A percentile compares a stretch with the other conserved stretches of the same genome.
phyloP scores from a whole-genome alignment of 2,329 filamentous ascomycete genomes.

The Phaeosphaeriaceae sp. region DNA sequence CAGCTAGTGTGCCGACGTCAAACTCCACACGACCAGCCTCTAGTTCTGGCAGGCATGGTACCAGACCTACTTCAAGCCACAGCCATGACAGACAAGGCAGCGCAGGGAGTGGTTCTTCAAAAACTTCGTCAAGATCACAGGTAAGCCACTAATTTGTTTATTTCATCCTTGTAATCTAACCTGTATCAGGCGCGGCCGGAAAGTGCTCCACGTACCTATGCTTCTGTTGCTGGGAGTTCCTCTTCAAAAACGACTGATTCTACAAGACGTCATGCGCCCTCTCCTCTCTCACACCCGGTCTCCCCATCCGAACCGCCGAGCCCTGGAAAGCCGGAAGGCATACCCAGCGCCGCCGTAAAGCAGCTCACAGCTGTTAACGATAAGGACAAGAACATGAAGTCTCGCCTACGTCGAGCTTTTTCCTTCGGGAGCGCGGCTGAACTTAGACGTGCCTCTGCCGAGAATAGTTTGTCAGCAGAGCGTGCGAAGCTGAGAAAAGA shows the following conservation, averaged over 20 bases:
- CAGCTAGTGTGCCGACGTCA: slow-evolving; percentile 16
- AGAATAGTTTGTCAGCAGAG: slow-evolving; percentile 61
- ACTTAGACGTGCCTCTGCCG: slow-evolving; percentile 74
- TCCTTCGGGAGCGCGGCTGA: slow-evolving; percentile 97
- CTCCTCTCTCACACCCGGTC: slow-evolving; percentile 55
- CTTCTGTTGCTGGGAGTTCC: slow-evolving; percentile 20
- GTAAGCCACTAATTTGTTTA: slow-evolving; percentile 27
- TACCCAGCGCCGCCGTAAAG: slow-evolving; percentile 74
- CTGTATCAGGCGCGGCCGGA: slow-evolving; percentile 32
- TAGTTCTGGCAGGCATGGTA: slow-evolving; percentile 37
- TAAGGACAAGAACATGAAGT: slow-evolving; percentile 85
- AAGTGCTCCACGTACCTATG: slow-evolving; percentile 21
- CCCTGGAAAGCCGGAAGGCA: slow-evolving; percentile 19
- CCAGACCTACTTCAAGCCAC: slow-evolving; percentile 41
- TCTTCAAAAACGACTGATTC: slow-evolving; percentile 46
- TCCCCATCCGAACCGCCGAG: slow-evolving; percentile 42
- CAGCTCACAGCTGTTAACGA: slow-evolving; percentile 88
- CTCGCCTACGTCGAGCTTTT: slow-evolving; percentile 85
- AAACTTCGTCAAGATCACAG: slow-evolving; percentile 40
- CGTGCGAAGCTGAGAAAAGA: slow-evolving; percentile 62
- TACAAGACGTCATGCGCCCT: slow-evolving; percentile 53
- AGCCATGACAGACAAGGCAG: slow-evolving; percentile 48
- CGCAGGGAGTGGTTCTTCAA: slow-evolving; percentile 46
- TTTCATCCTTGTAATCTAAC: not conserved
- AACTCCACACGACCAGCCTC: slow-evolving; percentile 32